A percentile compares a stretch with the other conserved stretches of the same genome.
These are phyloP conservation scores for Kuraishia piskuri DNA, from an alignment of 805 yeast species.

Conservation along the genomic window DNA sequence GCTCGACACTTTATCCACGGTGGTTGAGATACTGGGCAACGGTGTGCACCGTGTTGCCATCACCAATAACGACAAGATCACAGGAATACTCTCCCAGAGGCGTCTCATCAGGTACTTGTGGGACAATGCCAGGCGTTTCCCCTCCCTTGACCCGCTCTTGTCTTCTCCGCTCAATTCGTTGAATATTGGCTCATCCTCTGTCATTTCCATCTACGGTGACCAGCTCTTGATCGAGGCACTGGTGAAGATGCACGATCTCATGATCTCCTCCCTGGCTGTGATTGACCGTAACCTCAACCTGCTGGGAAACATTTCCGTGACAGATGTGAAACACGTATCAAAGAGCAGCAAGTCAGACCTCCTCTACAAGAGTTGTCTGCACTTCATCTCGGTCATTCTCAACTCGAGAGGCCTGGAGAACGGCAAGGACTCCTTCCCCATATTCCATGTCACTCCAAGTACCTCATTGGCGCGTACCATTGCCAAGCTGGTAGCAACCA, in stretches of 20 bases:
- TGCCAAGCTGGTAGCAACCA: constrained; percentile 93
- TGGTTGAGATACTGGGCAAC: constrained; percentile 81
- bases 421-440: constrained; percentile 95
- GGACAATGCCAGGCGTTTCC: constrained; percentile 88
- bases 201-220: constrained; percentile 80
- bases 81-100: constrained; percentile 88
- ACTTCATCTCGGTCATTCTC: constrained; percentile 79
- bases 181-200: constrained; percentile 63
- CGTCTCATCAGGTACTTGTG: constrained; percentile 77
- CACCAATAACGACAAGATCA: constrained; percentile 42
- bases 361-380: constrained; percentile 75
- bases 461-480: constrained; percentile 81
- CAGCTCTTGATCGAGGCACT: constrained; percentile 82
- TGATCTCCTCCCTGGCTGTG: constrained; percentile 88
- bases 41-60: constrained; percentile 95
- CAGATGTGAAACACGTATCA: constrained; percentile 85
- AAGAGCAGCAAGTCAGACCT: constrained; percentile 80
- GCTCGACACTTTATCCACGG: constrained; percentile 57
- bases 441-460: constrained; percentile 79
- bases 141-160: constrained; percentile 67
- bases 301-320: constrained; percentile 88
- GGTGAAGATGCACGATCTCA: constrained; percentile 71
- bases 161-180: constrained; percentile 62
- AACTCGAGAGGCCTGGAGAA: constrained; percentile 85
- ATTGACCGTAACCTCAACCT: constrained; percentile 70